Percentiles rank a stretch among this genome's conserved stretches.
Evolutionary conservation across 1,284 basidiomycete species (phyloP).

Genomic region (Puccinia hordei): DNA sequence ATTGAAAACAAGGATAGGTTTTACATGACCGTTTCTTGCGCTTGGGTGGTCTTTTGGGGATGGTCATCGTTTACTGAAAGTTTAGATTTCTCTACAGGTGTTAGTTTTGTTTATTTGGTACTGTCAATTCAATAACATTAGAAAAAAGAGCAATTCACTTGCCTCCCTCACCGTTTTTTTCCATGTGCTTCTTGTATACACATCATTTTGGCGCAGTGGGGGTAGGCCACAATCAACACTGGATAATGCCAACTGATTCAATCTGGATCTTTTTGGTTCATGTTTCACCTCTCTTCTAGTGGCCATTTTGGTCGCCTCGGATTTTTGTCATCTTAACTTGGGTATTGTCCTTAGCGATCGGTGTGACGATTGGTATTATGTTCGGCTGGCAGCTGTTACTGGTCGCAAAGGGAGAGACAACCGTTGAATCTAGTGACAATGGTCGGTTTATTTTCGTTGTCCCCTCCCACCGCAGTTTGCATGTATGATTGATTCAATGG

Average conservation of each 20-base stretch:
- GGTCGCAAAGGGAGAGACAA: slow-evolving; percentile 77
- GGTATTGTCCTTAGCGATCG: slow-evolving; percentile 60
- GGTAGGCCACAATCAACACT: background rate
- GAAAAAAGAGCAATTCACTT: background rate
- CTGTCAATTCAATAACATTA: background rate
- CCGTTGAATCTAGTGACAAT: slow-evolving; percentile 87
- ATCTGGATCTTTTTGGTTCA: background rate
- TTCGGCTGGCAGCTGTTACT: slow-evolving; percentile 77
- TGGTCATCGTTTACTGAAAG: slow-evolving; percentile 51
- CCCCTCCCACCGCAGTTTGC: background rate
- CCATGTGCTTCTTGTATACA: background rate
- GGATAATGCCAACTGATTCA: background rate
- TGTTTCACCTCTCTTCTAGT: slow-evolving; percentile 21
- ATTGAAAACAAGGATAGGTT: slow-evolving; percentile 19
- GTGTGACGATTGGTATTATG: slow-evolving; percentile 79
- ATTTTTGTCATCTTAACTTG: slow-evolving; percentile 31
- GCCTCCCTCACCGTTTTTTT: background rate
- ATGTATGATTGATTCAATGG: background rate
- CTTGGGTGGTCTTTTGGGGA: slow-evolving; percentile 53
- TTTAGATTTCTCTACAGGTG: slow-evolving; percentile 13
- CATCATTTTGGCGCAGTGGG: background rate
- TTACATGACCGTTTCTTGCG: slow-evolving; percentile 55
- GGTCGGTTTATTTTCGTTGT: slow-evolving; percentile 55
- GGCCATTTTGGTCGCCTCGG: slow-evolving; percentile 26
- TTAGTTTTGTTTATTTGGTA: background rate